A percentile compares a stretch with the other conserved stretches of the same genome.
Conservation (phyloP, 2,329 filamentous ascomycete genomes). For the Plenodomus lindquistii region DNA sequence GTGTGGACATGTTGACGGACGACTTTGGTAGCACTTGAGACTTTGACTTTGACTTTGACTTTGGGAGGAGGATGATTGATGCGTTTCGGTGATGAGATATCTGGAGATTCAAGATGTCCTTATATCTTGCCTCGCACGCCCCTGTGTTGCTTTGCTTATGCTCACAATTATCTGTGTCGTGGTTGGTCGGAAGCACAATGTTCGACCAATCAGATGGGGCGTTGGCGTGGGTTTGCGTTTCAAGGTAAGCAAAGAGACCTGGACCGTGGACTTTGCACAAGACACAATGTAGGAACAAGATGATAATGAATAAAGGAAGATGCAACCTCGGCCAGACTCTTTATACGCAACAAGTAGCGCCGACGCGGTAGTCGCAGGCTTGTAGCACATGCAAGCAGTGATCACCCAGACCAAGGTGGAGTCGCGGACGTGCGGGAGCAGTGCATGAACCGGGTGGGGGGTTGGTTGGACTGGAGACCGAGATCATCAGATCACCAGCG, state of each 20-base stretch:
- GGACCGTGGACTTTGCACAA: background rate
- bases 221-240: background rate
- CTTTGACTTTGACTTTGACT: background rate
- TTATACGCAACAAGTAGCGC: background rate
- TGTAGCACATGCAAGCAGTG: background rate
- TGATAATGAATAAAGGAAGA: background rate
- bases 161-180: conserved; percentile 25
- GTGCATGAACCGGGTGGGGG: background rate
- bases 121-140: conserved; percentile 6
- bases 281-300: background rate
- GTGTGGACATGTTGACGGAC: conserved; percentile 39
- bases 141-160: conserved; percentile 2
- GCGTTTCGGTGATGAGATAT: background rate
- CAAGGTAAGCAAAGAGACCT: background rate
- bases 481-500: background rate
- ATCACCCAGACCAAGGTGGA: background rate
- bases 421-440: background rate
- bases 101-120: background rate
- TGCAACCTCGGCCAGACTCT: background rate
- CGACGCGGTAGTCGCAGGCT: background rate
- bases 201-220: conserved; percentile 5
- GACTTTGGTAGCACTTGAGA: too few relatives aligned
- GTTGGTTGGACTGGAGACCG: background rate
- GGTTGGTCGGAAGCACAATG: conserved; percentile 18
- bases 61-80: background rate